Evolutionary conservation across 345 rosid species (phyloP), one percentile per base, ranked within the genome.

Genomic region (Rhizophora mangle): DNA sequence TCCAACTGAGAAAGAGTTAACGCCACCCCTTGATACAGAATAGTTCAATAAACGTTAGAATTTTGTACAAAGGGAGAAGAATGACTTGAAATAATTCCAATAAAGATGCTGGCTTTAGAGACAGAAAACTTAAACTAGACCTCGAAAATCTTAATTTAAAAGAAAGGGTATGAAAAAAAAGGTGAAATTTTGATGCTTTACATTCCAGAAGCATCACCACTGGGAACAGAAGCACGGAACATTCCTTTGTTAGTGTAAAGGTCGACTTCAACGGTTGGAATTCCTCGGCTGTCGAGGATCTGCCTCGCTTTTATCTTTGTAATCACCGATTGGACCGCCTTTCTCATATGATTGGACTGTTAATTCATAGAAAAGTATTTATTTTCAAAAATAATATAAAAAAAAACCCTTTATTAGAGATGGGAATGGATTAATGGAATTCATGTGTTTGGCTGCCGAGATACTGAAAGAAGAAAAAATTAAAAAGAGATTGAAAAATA

Each of bases 261-360:
- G 79, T 92, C 97, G 19, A 92, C 99, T 82, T 95, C 99, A 70
- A 92, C 94, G 1, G 98, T 92, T 18, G 98, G 97, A 68, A 89
- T 78, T 29, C 99, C 99, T 82, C 99, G 80, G 72, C 99, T 92
- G 70, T 95, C 99, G 51, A 95, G 87, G 77, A 95, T 84, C 85
- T 95, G 99, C 59, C 99, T 71, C 37, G 97, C 97, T 69, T 81
- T 87, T 16, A 92, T 77, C 83, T 88, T 90, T 70, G 96, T 95
- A 65, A 95, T 95, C 76, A 84, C 92, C 7, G 98, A 86, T 13
- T 92, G 70, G 11, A 92, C 94, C 32, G 90, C 86, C 82, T 88
- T 95, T 79, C 81, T 84, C 99, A 95, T 86, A 80, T 95, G 99
- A 85, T 87, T 95, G 24, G 98, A 88, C 99, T 95, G 86, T 63